phyloP scores from a whole-genome alignment of 2,329 filamentous ascomycete species.

The Lecanoromycetidae sp. region DNA sequence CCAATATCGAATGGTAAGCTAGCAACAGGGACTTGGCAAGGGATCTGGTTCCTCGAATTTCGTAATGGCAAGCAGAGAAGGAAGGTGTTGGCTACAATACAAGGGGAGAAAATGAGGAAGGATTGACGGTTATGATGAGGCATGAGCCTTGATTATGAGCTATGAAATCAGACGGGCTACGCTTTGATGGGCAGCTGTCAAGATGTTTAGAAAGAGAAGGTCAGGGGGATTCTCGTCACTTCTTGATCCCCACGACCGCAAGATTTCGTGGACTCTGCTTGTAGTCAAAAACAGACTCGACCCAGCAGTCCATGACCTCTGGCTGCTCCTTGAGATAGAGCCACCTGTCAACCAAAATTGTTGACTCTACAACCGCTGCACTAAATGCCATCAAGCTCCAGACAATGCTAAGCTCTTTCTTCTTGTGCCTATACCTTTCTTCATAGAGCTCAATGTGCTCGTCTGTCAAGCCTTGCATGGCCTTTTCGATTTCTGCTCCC shows the following conservation, averaged over 20 bases:
- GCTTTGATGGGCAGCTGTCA: too few species aligned
- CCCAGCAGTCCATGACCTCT: conserved; percentile 66
- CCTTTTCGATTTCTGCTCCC: conserved; percentile 49
- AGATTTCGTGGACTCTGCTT: conserved; percentile 74
- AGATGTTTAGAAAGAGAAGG: neutral
- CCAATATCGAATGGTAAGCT: conserved; percentile 80
- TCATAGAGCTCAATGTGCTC: conserved; percentile 65
- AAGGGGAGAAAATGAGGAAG: conserved; percentile 57
- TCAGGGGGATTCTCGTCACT: conserved; percentile 23
- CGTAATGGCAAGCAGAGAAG: conserved; percentile 61
- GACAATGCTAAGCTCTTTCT: conserved; percentile 71
- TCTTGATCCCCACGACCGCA: conserved; percentile 85
- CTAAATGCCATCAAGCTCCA: conserved; percentile 97
- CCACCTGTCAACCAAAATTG: conserved; percentile 87
- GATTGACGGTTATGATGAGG: neutral
- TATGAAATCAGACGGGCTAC: too few species aligned
- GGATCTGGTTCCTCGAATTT: conserved; percentile 94
- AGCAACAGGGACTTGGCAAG: conserved; percentile 48
- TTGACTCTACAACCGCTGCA: conserved; percentile 73
- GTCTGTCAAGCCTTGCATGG: conserved; percentile 58
- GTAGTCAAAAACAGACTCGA: conserved; percentile 89
- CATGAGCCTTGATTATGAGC: too few species aligned
- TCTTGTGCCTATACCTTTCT: conserved; percentile 47
- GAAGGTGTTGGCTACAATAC: conserved; percentile 82
- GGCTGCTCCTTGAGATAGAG: conserved; percentile 72